Conservation (phyloP, 805 yeast species). For the Millerozyma acaciae region DNA sequence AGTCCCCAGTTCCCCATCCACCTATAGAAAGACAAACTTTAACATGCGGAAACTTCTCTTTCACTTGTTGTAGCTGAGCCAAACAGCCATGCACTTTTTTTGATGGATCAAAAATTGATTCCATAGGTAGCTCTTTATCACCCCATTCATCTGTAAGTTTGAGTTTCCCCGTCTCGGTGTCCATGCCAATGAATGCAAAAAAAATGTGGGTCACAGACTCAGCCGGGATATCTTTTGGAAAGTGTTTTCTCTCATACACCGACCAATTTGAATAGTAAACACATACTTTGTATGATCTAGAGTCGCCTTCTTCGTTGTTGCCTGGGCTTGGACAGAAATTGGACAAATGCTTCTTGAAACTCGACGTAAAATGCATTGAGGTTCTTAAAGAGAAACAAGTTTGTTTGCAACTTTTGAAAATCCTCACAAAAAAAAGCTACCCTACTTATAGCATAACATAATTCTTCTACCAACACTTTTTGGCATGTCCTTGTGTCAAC, state of each 20-base stretch:
- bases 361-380: too few relatives aligned
- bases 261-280: slow-evolving; percentile 56
- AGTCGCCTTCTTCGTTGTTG: not conserved
- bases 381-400: too few relatives aligned
- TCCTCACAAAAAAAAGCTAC: not conserved
- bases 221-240: slow-evolving; percentile 61
- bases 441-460: slow-evolving; percentile 1
- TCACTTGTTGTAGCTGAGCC: slow-evolving; percentile 47
- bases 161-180: slow-evolving; percentile 50
- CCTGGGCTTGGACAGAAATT: too few relatives aligned
- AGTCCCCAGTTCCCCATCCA: slow-evolving; percentile 59
- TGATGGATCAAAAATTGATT: slow-evolving; percentile 13
- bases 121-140: slow-evolving; percentile 46
- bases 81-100: slow-evolving; percentile 42
- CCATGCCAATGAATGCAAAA: slow-evolving; percentile 72
- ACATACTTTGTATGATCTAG: slow-evolving; percentile 10
- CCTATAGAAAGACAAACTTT: slow-evolving; percentile 76
- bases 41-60: slow-evolving; percentile 36
- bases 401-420: slow-evolving; percentile 1
- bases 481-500: slow-evolving; percentile 2
- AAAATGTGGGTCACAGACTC: slow-evolving; percentile 59
- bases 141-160: slow-evolving; percentile 61
- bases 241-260: slow-evolving; percentile 39
- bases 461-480: not conserved
- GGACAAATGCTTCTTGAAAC: too few relatives aligned